Base-by-base conservation (phyloP, 352 stramenopile genomes). In the Phytophthora colocasiae region DNA sequence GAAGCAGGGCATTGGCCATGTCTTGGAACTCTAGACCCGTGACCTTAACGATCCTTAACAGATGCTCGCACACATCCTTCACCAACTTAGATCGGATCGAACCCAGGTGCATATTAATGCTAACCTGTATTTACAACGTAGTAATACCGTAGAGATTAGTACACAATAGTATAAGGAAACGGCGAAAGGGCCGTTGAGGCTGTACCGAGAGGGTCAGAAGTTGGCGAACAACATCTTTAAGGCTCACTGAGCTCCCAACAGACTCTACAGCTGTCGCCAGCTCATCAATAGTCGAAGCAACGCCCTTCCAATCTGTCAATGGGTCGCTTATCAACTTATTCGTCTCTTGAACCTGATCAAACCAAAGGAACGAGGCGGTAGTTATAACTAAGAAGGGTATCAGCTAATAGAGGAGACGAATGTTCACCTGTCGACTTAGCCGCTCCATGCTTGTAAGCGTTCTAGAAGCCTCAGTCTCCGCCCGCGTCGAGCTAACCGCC, bases 1-100 rank as follows among this genome's bases (percentile, higher is more conserved):
- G 61, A 10, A 93, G 56, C 41, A 93, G 34, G 29, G 63, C 66
- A n/a, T 89, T 90, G 31, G 85, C 83, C 27, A 91, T 58, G 2
- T 86, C 77, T 45, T 65, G 50, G 49, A 90, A 90, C 27, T 85
- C 73, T 57, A 43, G 44, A n/a, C 52, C 70, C 24, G 72, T 80
- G 11, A 72, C 76, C 22, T 70, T 72, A 2, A 89, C 67, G 17
- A 93, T 85, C 17, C 82, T 73, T 26, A 64, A 45, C 32, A 93
- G 54, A 57, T 73, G 43, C 14, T 69, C 60, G 51, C 85, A 93
- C 49, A 75, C 67, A 12, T 89, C 68, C 17, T 63, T 75, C 10
- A 90, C 82, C 27, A 88, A 66, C 29, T 75, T 87, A 19, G 82
- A 90, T 4, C 80, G 66, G 19, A 81, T 78, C 8, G 69, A 80